Conservation (phyloP, 257 asterid genomes). For the Solanum chmielewskii region DNA sequence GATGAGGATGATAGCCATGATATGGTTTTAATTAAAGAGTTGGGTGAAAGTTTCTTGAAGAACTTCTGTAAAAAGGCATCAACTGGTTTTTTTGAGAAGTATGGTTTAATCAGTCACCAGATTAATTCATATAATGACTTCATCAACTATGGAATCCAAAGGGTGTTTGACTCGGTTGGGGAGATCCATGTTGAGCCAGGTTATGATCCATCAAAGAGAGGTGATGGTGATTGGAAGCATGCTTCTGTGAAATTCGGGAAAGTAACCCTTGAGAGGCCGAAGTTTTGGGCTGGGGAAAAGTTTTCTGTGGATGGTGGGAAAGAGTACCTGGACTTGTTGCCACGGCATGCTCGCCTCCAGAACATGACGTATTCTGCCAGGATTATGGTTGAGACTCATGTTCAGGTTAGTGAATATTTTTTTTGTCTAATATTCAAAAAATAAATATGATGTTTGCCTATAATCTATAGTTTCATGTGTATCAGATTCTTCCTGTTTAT, state of each 20-base stretch:
- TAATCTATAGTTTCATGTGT: background rate
- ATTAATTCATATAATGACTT: constrained; percentile 75
- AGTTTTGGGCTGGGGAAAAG: constrained; percentile 50
- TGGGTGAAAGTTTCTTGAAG: constrained; percentile 13
- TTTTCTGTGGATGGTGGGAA: constrained; percentile 41
- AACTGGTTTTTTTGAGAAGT: constrained; percentile 56
- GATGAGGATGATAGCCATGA: constrained; percentile 24
- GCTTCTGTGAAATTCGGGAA: constrained; percentile 71
- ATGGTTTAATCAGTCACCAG: constrained; percentile 80
- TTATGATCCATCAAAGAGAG: constrained; percentile 72
- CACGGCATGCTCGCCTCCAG: constrained; percentile 90
- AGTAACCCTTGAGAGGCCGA: constrained; percentile 60
- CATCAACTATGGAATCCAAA: constrained; percentile 54
- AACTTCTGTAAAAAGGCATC: constrained; percentile 63
- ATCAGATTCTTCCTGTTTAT: background rate
- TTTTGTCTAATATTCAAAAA: background rate
- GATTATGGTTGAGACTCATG: constrained; percentile 50
- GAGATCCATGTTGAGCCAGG: constrained; percentile 70
- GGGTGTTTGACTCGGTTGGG: constrained; percentile 65
- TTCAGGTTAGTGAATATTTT: constrained; percentile 35
- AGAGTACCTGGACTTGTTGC: constrained; percentile 36
- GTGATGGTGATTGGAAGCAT: constrained; percentile 73
- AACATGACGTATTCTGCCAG: constrained; percentile 79
- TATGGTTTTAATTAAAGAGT: constrained; percentile 14
- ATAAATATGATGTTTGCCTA: background rate